These are phyloP conservation scores for Termitomyces sp. DNA, from an alignment of 768 basidiomycete species.

Conservation along the genomic window DNA sequence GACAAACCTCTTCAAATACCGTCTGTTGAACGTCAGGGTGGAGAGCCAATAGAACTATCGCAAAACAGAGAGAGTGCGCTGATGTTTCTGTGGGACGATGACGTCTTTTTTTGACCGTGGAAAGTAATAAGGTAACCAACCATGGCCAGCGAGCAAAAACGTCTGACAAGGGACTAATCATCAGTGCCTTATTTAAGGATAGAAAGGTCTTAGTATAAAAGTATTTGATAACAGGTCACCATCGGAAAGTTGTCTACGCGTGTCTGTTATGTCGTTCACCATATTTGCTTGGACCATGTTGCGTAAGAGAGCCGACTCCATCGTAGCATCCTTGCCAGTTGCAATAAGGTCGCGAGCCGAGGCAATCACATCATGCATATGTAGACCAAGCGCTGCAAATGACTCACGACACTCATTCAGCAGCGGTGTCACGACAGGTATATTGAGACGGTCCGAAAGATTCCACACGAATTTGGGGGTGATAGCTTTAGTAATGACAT, in stretches of 20 bases:
- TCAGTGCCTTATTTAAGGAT: neutral
- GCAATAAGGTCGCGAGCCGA: slow-evolving; percentile 29
- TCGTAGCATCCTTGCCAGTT: slow-evolving; percentile 17
- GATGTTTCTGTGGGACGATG: slow-evolving; percentile 33
- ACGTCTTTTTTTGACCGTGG: neutral
- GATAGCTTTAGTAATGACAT: slow-evolving; percentile 22
- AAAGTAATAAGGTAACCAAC: slow-evolving; percentile 17
- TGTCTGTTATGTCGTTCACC: slow-evolving; percentile 22
- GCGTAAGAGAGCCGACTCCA: slow-evolving; percentile 32
- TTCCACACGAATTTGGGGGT: slow-evolving; percentile 29
- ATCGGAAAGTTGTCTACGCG: slow-evolving; percentile 28
- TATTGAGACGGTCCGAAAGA: slow-evolving; percentile 18
- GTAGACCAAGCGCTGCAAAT: slow-evolving; percentile 29
- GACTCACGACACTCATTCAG: slow-evolving; percentile 22
- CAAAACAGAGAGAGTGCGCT: slow-evolving; percentile 38
- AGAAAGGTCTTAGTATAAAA: slow-evolving; percentile 25
- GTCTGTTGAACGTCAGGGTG: slow-evolving; percentile 43
- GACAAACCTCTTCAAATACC: slow-evolving; percentile 32
- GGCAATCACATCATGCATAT: slow-evolving; percentile 36
- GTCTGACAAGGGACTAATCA: slow-evolving; percentile 17
- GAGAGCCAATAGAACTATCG: slow-evolving; percentile 38
- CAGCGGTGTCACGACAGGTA: slow-evolving; percentile 30
- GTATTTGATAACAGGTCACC: slow-evolving; percentile 42
- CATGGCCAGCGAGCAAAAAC: slow-evolving; percentile 46
- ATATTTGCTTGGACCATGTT: slow-evolving; percentile 45